Evolutionary conservation across 2,329 filamentous ascomycete species (phyloP), one percentile per base, ranked within the genome.

Genomic region (Paracoccidioides brasiliensis): DNA sequence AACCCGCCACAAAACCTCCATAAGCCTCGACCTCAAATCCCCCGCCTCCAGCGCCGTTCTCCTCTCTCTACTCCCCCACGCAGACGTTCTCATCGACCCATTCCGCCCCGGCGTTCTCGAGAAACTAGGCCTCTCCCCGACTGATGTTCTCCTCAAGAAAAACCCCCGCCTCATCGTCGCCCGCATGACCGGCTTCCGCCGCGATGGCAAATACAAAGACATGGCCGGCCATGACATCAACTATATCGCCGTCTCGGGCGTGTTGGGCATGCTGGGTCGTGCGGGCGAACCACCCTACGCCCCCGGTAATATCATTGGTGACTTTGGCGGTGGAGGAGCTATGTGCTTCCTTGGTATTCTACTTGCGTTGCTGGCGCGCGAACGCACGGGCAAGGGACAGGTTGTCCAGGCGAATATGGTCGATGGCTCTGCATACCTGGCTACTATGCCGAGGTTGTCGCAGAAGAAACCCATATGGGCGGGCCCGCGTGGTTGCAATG

Each of bases 151-250:
- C 6, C 73, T 82, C 33, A 74, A 72, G 30, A 66, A 80, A 15
- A 95, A 96, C 69, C 85, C 84, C 9, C 76, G 84, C 0, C 74
- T 97, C 2, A 82, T 97, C 54, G 83, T 95, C 56, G 89, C 81
- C 6, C 84, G 91, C 43, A 85, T 97, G 80, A 93, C 90, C 2
- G 91, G 91, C 0, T 97, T 96, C 70, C 79, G 91, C 10, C 78
- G 90, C 42, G 88, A 94, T 71, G 91, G 90, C 0, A 84, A 82
- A 64, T 97, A 95, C 72, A 81, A 80, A 50, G 73, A 79, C 64
- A 96, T 95, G 90, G 90, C 90, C 0, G 90, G 90, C 46, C 90
- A 96, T 67, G 90, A 96, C 68, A 95, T 96, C 69, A 96, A 97
- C 67, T 97, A 97, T 71, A 84, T 97, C 44, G 88, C 90, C 51